A percentile compares a stretch with the other conserved stretches of the same genome.
phyloP scores from a whole-genome alignment of 1,284 basidiomycete genomes.

The Rhizopogon parksii region DNA sequence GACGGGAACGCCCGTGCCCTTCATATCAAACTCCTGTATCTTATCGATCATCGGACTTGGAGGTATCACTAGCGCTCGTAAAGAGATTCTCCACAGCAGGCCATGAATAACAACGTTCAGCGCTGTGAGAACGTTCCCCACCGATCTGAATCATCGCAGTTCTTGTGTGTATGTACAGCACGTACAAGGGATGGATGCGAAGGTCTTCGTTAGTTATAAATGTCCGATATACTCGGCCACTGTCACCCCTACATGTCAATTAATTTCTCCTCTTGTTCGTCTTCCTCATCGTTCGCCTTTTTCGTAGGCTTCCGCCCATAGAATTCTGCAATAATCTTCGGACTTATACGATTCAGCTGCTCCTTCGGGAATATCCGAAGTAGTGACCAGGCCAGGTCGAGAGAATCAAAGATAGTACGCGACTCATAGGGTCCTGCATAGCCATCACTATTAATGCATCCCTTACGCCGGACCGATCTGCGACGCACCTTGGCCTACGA shows the following conservation, averaged over 20 bases:
- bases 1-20: not conserved
- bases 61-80: not conserved
- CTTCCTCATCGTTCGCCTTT: conserved; percentile 51
- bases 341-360: conserved; percentile 92
- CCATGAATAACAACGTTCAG: not conserved
- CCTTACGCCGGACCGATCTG: not conserved
- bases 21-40: conserved; percentile 1
- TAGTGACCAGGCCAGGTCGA: conserved; percentile 96
- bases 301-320: conserved; percentile 72
- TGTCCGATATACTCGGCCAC: too few relatives aligned
- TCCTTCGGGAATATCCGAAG: conserved; percentile 99
- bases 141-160: not conserved
- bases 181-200: too few relatives aligned
- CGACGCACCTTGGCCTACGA: conserved; percentile 82
- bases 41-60: conserved; percentile 4
- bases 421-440: conserved; percentile 84
- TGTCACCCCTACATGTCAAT: conserved; percentile 37
- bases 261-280: conserved; percentile 48
- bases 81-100: not conserved
- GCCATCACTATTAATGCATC: conserved; percentile 8
- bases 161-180: too few relatives aligned
- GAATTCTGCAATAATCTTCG: conserved; percentile 84
- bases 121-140: too few relatives aligned
- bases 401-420: conserved; percentile 93
- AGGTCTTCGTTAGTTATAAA: too few relatives aligned